Conservation (phyloP, 495 filamentous ascomycete species). For the Zalerion maritima region DNA sequence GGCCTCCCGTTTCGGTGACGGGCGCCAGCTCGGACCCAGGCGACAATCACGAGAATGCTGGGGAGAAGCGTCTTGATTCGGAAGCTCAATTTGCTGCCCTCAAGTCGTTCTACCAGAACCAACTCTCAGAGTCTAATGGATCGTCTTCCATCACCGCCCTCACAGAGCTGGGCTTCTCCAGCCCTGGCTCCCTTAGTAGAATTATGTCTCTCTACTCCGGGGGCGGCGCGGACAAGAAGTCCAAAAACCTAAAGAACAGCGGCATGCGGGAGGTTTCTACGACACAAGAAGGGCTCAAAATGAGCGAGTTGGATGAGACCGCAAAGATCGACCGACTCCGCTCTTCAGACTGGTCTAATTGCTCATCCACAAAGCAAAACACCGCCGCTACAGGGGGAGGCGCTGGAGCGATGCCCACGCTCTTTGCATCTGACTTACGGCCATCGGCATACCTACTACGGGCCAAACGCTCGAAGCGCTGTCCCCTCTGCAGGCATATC, state of each 20-base stretch:
- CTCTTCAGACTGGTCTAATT: conserved; percentile 22
- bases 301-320: conserved; percentile 37
- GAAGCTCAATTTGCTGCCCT: conserved; percentile 40
- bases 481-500: conserved; percentile 83
- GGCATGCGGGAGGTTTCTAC: conserved; percentile 65
- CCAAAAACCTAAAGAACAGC: conserved; percentile 47
- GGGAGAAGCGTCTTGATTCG: conserved; percentile 17
- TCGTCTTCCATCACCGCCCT: conserved; percentile 35
- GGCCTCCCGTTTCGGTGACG: conserved; percentile 7
- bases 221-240: conserved; percentile 42
- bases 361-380: too few species aligned
- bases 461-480: conserved; percentile 87
- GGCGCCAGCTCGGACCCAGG: conserved; percentile 4
- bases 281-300: conserved; percentile 51
- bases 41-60: conserved; percentile 6
- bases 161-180: conserved; percentile 52
- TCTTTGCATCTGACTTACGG: conserved; percentile 53
- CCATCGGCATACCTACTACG: conserved; percentile 69
- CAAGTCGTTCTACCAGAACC: conserved; percentile 57
- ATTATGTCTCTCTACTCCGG: conserved; percentile 87
- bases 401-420: conserved; percentile 26
- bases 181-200: conserved; percentile 64
- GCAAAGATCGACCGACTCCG: conserved; percentile 30
- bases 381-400: conserved; percentile 22
- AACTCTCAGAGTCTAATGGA: conserved; percentile 43